These are phyloP conservation scores for Tieghemiomyces parasiticus DNA, from an alignment of 192 early-diverging fungal genomes.

Conservation along the genomic window DNA sequence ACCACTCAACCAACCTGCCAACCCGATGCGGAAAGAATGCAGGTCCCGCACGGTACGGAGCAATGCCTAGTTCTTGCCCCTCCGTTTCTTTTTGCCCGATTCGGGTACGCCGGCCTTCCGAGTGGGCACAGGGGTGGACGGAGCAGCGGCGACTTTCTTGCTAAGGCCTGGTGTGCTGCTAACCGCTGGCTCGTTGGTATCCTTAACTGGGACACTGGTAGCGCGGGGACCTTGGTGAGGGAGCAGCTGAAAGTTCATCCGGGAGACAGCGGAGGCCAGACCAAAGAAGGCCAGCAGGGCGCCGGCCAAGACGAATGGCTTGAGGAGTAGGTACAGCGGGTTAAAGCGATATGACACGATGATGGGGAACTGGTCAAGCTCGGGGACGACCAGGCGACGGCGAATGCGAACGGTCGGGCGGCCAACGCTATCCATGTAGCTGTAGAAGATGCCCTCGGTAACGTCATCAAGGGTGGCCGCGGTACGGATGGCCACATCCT, in stretches of 20 bases:
- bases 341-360: conserved; percentile 39
- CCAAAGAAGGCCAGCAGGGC: conserved; percentile 38
- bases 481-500: conserved; percentile 43
- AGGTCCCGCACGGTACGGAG: too few relatives aligned
- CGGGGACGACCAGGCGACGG: conserved; percentile 59
- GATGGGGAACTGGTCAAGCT: conserved; percentile 32
- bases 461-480: conserved; percentile 46
- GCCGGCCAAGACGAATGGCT: conserved; percentile 38
- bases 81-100: too few relatives aligned
- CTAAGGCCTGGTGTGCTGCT: too few relatives aligned
- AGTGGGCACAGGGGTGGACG: too few relatives aligned
- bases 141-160: too few relatives aligned
- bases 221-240: too few relatives aligned
- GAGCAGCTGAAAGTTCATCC: conserved; percentile 36
- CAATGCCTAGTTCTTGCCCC: too few relatives aligned
- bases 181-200: too few relatives aligned
- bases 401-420: conserved; percentile 58
- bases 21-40: too few relatives aligned
- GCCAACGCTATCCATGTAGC: conserved; percentile 88
- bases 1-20: too few relatives aligned
- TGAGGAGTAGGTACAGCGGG: conserved; percentile 29
- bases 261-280: conserved; percentile 33
- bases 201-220: too few relatives aligned
- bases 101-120: too few relatives aligned
- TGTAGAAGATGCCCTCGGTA: conserved; percentile 35